A percentile compares a stretch with the other conserved stretches of the same genome.
phyloP scores from a whole-genome alignment of 176 grass and related monocot species.

The Hordeum marinum region DNA sequence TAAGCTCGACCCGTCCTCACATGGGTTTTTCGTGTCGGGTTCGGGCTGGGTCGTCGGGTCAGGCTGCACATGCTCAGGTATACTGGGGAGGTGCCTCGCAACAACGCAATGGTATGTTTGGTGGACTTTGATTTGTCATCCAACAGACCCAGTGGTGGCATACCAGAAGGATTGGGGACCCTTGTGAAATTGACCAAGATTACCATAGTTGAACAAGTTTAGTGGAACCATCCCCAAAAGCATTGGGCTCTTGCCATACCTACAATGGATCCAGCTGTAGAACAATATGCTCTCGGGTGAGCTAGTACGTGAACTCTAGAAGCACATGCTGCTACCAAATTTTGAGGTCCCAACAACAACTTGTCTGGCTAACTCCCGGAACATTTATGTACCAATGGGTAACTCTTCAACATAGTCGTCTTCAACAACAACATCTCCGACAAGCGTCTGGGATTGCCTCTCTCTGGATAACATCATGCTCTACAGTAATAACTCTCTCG shows the following conservation, averaged over 20 bases:
- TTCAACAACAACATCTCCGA: conserved; percentile 57
- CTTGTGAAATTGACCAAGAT: conserved; percentile 20
- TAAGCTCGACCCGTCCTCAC: too few relatives aligned
- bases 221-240: conserved; percentile 39
- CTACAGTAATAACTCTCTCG: background rate
- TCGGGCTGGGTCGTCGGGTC: too few relatives aligned
- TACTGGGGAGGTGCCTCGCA: too few relatives aligned
- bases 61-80: too few relatives aligned
- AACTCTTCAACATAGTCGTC: conserved; percentile 24
- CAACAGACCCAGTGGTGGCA: conserved; percentile 42
- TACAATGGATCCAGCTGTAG: conserved; percentile 26
- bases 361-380: conserved; percentile 37
- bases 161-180: conserved; percentile 29
- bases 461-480: conserved; percentile 34
- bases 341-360: conserved; percentile 43
- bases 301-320: conserved; percentile 47
- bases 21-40: too few relatives aligned
- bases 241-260: conserved; percentile 33
- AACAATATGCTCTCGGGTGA: conserved; percentile 33
- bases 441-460: background rate
- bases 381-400: conserved; percentile 35
- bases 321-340: conserved; percentile 38
- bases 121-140: conserved; percentile 34
- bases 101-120: conserved; percentile 1
- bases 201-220: conserved; percentile 35